Evolutionary conservation across 2,329 filamentous ascomycete species (phyloP).

Genomic region (Zymoseptoria crescenta): DNA sequence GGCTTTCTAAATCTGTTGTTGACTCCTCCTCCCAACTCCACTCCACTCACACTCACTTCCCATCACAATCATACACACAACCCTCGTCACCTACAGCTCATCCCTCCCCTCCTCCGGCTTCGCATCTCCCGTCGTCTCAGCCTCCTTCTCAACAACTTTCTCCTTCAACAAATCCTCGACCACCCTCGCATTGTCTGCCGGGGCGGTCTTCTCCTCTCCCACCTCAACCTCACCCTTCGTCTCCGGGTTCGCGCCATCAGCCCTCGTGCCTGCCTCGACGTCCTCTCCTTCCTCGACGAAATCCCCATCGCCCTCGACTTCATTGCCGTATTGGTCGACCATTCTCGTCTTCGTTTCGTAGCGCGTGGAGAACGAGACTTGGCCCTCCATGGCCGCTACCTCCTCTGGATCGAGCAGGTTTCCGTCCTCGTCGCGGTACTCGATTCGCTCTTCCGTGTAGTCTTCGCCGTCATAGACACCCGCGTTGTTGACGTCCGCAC

Average conservation of each 20-base stretch:
- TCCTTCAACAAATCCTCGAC: slow-evolving; percentile 39
- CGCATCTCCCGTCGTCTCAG: slow-evolving; percentile 20
- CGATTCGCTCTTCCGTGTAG: slow-evolving; percentile 68
- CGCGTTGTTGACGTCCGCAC: slow-evolving; percentile 12
- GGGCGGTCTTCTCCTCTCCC: slow-evolving; percentile 32
- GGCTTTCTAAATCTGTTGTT: no score
- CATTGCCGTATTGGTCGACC: slow-evolving; percentile 71
- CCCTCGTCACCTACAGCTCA: slow-evolving; percentile 15
- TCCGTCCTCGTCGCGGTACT: slow-evolving; percentile 91
- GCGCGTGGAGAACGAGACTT: slow-evolving; percentile 89
- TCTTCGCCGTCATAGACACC: slow-evolving; percentile 16
- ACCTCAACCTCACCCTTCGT: slow-evolving; percentile 37
- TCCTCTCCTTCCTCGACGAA: slow-evolving; percentile 24
- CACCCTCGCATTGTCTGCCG: slow-evolving; percentile 33
- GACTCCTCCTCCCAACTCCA: no score
- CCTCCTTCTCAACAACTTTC: slow-evolving; percentile 31
- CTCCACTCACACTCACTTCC: background rate
- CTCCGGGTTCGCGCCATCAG: slow-evolving; percentile 46
- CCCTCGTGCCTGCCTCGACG: slow-evolving; percentile 40
- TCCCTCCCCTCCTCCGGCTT: slow-evolving; percentile 16
- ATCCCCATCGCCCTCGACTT: slow-evolving; percentile 46
- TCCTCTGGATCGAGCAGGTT: slow-evolving; percentile 79
- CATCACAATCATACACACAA: background rate
- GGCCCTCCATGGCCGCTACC: slow-evolving; percentile 76
- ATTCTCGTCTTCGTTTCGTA: slow-evolving; percentile 92